These are phyloP conservation scores for Calonectria pseudoreteaudii DNA, from an alignment of 2,329 filamentous ascomycete species.

Conservation along the genomic window DNA sequence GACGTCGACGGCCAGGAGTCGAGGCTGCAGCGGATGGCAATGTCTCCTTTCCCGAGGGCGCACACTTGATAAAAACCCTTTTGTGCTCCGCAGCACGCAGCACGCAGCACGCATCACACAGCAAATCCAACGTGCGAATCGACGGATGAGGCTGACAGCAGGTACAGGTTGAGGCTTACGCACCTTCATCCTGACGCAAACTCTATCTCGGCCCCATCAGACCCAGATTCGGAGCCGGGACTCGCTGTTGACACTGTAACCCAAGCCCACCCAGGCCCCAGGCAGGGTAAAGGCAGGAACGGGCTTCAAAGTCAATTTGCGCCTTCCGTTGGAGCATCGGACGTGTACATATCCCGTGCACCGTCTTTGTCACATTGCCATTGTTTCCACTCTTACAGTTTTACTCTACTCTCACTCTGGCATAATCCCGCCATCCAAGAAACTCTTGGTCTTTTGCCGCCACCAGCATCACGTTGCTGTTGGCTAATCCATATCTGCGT, in stretches of 20 bases:
- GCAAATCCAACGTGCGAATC: not conserved
- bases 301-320: conserved; percentile 41
- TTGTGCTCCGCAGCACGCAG: not conserved
- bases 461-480: not conserved
- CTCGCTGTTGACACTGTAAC: conserved; percentile 14
- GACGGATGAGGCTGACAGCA: not conserved
- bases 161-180: not conserved
- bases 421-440: not conserved
- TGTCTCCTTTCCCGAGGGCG: not conserved
- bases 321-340: not conserved
- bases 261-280: conserved; percentile 34
- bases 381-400: not conserved
- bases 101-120: not conserved
- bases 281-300: conserved; percentile 38
- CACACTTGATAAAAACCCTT: not conserved
- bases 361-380: not conserved
- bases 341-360: not conserved
- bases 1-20: not conserved
- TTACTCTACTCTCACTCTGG: not conserved
- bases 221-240: conserved; percentile 7
- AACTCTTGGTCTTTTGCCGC: not conserved
- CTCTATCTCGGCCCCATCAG: not conserved
- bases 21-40: not conserved
- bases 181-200: not conserved
- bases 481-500: not conserved